Base-by-base conservation (phyloP, 495 filamentous ascomycete genomes). In the Aspergillus cristatus region DNA sequence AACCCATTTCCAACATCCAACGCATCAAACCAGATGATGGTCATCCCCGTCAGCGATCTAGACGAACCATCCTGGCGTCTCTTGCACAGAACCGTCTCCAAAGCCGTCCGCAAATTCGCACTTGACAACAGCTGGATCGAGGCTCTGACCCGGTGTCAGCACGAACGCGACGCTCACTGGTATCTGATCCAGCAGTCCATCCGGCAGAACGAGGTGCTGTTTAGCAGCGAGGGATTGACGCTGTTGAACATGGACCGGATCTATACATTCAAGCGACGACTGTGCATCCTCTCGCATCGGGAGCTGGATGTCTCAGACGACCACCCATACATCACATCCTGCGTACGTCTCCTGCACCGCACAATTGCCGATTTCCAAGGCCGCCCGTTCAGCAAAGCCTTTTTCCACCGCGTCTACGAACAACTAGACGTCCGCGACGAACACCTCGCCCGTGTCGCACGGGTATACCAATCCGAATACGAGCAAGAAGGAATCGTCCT, bases 231-330 rank as follows among this genome's bases (percentile, higher is more conserved):
- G 32, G 78, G 77, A 25, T 60, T 87, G 20, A 82, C 74, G 1
- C 55, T 86, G 20, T 57, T 86, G 1, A 76, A 74, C 12, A 71
- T 86, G 30, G 81, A 87, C 54, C 72, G 79, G 39, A 64, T 85
- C 47, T 85, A 84, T 58, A 83, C 74, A 30, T 79, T 87, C 63
- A 82, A 84, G 48, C 68, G 72, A 22, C 67, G 75, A 3, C 65
- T 84, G 2, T 72, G 74, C 38, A 66, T 72, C 13, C 73, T 81
- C 37, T 65, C 72, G 7, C 59, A 48, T 31, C 55, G 47, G 26
- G 43, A 51, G 7, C 53, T 45, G 41, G 42, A 45, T 37, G 29
- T 49, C 38, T 45, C 55, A 44, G 57, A 60, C 31, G 54, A 63
- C 20, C 4, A 24, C 20, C 20, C 20, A 4, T 70, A 60, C 33